phyloP scores from a whole-genome alignment of 768 basidiomycete genomes.

The Panaeolus papilionaceus region DNA sequence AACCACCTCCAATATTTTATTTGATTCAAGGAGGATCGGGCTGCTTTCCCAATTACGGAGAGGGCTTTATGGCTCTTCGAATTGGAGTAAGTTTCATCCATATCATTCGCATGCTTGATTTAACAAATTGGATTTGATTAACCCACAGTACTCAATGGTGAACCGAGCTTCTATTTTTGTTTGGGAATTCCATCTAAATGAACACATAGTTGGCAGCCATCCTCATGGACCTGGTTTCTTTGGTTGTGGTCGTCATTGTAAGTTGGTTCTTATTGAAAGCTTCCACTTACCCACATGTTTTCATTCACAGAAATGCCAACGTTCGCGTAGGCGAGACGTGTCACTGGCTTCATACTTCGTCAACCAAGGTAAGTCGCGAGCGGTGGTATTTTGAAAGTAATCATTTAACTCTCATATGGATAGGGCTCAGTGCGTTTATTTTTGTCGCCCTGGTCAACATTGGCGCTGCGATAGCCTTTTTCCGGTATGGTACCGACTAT shows the following conservation, averaged over 20 bases:
- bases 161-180: slow-evolving; percentile 9
- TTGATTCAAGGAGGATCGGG: slow-evolving; percentile 35
- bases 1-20: slow-evolving; percentile 32
- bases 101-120: slow-evolving; percentile 18
- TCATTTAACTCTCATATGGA: not conserved
- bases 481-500: slow-evolving; percentile 32
- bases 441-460: slow-evolving; percentile 38
- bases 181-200: slow-evolving; percentile 7
- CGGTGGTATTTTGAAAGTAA: not conserved
- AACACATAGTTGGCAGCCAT: slow-evolving; percentile 38
- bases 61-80: slow-evolving; percentile 35
- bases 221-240: slow-evolving; percentile 45
- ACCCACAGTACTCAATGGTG: slow-evolving; percentile 31
- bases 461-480: slow-evolving; percentile 37
- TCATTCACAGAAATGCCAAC: slow-evolving; percentile 34
- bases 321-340: slow-evolving; percentile 33
- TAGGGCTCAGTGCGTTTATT: slow-evolving; percentile 42
- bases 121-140: slow-evolving; percentile 8
- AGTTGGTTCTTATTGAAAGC: slow-evolving; percentile 17
- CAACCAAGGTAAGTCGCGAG: slow-evolving; percentile 38
- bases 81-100: slow-evolving; percentile 38
- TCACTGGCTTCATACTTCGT: slow-evolving; percentile 44
- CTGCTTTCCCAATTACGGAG: slow-evolving; percentile 46
- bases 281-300: not conserved
- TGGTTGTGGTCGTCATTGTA: slow-evolving; percentile 41